A percentile compares a stretch with the other conserved stretches of the same genome.
phyloP scores from a whole-genome alignment of 176 grass and related monocot genomes.

The Puccinellia tenuiflora region DNA sequence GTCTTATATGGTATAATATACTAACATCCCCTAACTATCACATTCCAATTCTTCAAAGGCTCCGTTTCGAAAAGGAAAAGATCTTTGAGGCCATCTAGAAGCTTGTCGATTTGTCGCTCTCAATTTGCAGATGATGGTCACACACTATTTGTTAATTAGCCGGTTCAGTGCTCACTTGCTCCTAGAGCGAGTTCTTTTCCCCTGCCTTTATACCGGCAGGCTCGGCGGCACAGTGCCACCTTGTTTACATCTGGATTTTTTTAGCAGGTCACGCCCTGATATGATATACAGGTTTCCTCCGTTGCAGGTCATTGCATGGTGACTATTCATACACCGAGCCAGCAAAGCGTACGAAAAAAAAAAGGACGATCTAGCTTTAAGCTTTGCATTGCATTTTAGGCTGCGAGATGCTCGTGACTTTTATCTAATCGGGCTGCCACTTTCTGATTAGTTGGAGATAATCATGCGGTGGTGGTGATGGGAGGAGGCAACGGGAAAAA shows the following conservation, averaged over 20 bases:
- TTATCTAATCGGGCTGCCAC: neutral
- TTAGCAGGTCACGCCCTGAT: neutral
- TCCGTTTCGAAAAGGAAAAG: neutral
- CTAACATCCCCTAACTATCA: neutral
- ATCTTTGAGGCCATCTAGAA: constrained; percentile 15
- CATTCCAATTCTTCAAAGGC: constrained; percentile 21
- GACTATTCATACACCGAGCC: neutral
- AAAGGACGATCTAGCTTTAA: neutral
- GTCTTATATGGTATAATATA: neutral
- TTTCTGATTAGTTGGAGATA: neutral
- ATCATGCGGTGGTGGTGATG: neutral
- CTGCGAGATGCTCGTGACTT: neutral
- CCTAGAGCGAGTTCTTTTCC: neutral
- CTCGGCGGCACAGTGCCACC: neutral
- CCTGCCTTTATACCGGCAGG: neutral
- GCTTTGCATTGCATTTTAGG: neutral
- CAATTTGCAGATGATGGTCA: neutral
- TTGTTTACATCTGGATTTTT: neutral
- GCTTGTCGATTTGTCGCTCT: neutral
- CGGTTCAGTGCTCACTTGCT: constrained; percentile 11
- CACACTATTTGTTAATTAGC: neutral
- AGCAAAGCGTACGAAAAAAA: neutral
- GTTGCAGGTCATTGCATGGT: neutral
- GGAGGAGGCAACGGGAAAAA: neutral
- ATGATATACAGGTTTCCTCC: neutral